These are phyloP conservation scores for Thalassiosira profunda DNA, from an alignment of 108 stramenopile genomes.

Conservation along the genomic window DNA sequence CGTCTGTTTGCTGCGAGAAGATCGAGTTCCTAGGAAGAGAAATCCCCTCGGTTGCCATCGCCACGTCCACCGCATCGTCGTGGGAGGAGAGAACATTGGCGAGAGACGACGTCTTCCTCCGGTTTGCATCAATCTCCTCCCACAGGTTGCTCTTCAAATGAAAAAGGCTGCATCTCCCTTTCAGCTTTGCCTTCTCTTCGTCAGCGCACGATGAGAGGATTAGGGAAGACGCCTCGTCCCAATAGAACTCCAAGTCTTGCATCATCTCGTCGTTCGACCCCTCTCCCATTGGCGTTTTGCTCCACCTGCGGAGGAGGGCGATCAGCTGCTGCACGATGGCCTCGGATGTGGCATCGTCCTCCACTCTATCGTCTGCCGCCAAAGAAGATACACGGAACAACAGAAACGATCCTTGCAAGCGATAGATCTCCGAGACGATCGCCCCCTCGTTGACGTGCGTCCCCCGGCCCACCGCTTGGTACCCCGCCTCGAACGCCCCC, in stretches of 20 bases:
- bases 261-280: slow-evolving; percentile 54
- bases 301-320: slow-evolving; percentile 28
- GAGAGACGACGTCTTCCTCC: slow-evolving; percentile 38
- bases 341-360: not conserved
- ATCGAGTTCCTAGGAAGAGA: slow-evolving; percentile 8
- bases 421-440: slow-evolving; percentile 51
- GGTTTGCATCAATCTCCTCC: slow-evolving; percentile 31
- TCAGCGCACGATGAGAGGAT: slow-evolving; percentile 19
- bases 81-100: slow-evolving; percentile 41
- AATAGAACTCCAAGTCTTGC: slow-evolving; percentile 34
- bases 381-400: slow-evolving; percentile 14
- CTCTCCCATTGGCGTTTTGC: slow-evolving; percentile 49
- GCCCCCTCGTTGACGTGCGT: slow-evolving; percentile 67
- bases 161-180: no score
- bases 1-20: slow-evolving; percentile 8
- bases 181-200: slow-evolving; percentile 33
- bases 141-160: slow-evolving; percentile 45
- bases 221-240: slow-evolving; percentile 36
- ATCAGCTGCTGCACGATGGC: slow-evolving; percentile 27
- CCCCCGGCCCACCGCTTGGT: slow-evolving; percentile 62
- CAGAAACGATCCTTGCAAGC: slow-evolving; percentile 41
- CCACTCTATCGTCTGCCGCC: not conserved
- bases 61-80: slow-evolving; percentile 80
- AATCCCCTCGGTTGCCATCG: slow-evolving; percentile 68
- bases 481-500: slow-evolving; percentile 53